Base-by-base conservation (phyloP, 768 basidiomycete species). In the Rhizopogon roseolus region DNA sequence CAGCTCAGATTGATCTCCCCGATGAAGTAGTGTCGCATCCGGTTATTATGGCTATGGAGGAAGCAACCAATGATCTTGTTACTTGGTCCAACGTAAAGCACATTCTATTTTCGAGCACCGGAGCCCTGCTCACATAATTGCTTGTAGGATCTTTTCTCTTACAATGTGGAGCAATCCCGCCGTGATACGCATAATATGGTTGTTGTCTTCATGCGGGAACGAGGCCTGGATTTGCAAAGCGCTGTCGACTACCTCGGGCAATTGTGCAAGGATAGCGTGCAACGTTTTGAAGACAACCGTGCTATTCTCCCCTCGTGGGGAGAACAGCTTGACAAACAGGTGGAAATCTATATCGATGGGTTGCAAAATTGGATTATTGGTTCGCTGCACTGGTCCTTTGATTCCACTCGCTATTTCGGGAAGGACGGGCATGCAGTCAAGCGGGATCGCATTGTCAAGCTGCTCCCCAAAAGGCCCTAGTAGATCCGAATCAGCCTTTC, bases 331-430 rank as follows among this genome's bases (percentile, higher is more conserved):
- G 85, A 88, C 61, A 66, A 64, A 13, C 80, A 82, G 66, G 84
- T 88, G 36, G 64, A 64, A 14, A 67, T 69, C 17, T 89, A 88
- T 55, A 72, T 88, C 40, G 67, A 76, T 39, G 84, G 85, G n/a
- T 66, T 89, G 32, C 80, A 81, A 58, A 76, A 83, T 55, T 87
- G 86, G 87, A 85, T 86, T 57, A 79, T 85, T 32, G 88, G 84
- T 70, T 82, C 80, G 38, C 66, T 88, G 39, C 80, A 86, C 55
- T 90, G 88, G 88, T 84, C 83, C 64, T 88, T 87, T 68, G 77
- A 80, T 67, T 81, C 82, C 3, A 76, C 77, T 53, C 76, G 88
- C 2, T 90, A 90, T 64, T 88, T 89, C 62, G 88, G 85, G 16
- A 68, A 69, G 39, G 60, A 80, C 8, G 85, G 85, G 27, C 60